Evolutionary conservation across 495 filamentous ascomycete genomes (phyloP), one percentile per base, ranked within the genome.

Genomic region (Amphirosellinia nigrospora): DNA sequence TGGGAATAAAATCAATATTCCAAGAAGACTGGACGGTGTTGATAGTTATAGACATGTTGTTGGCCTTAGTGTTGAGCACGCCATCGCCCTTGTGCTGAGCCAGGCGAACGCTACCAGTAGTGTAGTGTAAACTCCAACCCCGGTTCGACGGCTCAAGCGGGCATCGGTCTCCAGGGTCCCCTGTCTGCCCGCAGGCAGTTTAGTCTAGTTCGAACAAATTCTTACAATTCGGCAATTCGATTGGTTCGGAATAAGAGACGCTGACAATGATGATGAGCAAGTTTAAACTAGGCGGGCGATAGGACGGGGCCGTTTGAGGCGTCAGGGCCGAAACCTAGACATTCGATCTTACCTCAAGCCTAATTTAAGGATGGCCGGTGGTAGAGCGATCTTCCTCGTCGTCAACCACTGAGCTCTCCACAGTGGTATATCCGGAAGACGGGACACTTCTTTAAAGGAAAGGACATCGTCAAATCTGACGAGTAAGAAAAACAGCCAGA

Each of bases 61-160:
- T 34, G 21, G 36, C 21, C 28, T 21, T 69, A 45, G 66, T 39
- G 41, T 63, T 52, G 67, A 69, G 67, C 67, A 69, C 67, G 67
- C 67, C 67, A 69, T 69, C 58, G 67, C 67, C 67, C 67, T 16
- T 26, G 67, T 21, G 32, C 23, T 36, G 30, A 58, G 26, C 52
- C 52, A 28, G 43, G 16, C 43, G 43, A 15, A 43, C 13, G 16
- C 13, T 43, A 43, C 5, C 4, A 16, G 8, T 38, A 8, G 7
- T 10, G 43, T n/a, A 9, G 16, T 48, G 45, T 46, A 46, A 46
- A 19, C 45, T 46, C 21, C 16, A 46, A 0, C 43, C 16, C 23
- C 23, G 48, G 48, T 26, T 53, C 48, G 4, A 28, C 48, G 48
- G 48, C 48, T 30, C 11, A 53, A 53, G 48, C 48, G 23, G 48